A percentile compares a stretch with the other conserved stretches of the same genome.
Evolutionary conservation across 2,329 filamentous ascomycete genomes (phyloP).

Genomic region (Aureobasidium musti): DNA sequence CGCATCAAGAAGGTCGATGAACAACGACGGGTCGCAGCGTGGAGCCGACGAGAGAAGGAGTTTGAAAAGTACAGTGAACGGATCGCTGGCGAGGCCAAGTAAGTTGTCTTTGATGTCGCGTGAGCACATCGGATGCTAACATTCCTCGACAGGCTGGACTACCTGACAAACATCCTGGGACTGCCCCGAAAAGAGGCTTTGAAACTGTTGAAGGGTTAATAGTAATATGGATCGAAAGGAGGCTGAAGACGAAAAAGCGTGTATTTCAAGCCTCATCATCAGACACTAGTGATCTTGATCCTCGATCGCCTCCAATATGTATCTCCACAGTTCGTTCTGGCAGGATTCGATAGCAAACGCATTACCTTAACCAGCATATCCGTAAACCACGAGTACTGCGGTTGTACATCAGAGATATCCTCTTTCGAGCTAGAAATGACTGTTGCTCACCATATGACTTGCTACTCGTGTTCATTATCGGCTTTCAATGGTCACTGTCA

Average conservation of each 20-base stretch:
- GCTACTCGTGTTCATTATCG: not conserved
- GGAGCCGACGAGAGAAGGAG: conserved; percentile 72
- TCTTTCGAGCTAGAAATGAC: not conserved
- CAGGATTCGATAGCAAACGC: not conserved
- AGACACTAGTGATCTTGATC: conserved; percentile 9
- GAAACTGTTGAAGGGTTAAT: conserved; percentile 20
- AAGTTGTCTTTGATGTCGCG: conserved; percentile 45
- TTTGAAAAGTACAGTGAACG: conserved; percentile 72
- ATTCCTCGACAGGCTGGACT: conserved; percentile 57
- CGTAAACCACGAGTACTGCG: not conserved
- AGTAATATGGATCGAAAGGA: conserved; percentile 8
- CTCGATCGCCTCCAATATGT: conserved; percentile 2
- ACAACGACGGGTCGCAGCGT: conserved; percentile 64
- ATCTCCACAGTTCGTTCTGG: not conserved
- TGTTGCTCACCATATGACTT: not conserved
- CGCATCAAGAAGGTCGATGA: conserved; percentile 79
- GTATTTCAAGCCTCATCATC: conserved; percentile 16
- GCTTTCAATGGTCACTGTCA: not conserved
- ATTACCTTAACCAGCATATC: not conserved
- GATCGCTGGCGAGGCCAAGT: conserved; percentile 76
- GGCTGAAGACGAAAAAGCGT: conserved; percentile 13
- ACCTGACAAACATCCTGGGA: conserved; percentile 64
- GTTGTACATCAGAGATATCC: no score
- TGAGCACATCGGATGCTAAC: not conserved
- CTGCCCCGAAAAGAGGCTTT: conserved; percentile 56